A percentile compares a stretch with the other conserved stretches of the same genome.
These are phyloP conservation scores for Microbotryum silenes-acaulis DNA, from an alignment of 1,284 basidiomycete genomes.

Conservation along the genomic window DNA sequence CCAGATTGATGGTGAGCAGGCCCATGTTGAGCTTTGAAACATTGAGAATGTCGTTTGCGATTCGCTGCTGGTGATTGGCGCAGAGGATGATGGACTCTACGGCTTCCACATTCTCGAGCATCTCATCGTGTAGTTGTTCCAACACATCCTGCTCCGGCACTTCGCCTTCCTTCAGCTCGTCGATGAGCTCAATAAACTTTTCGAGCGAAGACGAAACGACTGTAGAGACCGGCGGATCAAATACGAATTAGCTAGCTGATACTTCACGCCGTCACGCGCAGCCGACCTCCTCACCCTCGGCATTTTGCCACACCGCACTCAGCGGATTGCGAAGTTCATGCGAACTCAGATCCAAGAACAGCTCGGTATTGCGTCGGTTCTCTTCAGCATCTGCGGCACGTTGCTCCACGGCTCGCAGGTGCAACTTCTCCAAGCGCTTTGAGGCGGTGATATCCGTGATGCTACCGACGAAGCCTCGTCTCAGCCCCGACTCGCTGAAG, in stretches of 20 bases:
- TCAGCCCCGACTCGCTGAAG: neutral
- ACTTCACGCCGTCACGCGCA: neutral
- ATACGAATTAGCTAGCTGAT: neutral
- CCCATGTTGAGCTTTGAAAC: slow-evolving; percentile 7
- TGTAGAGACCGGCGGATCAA: slow-evolving; percentile 4
- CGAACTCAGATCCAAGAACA: slow-evolving; percentile 6
- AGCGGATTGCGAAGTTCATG: slow-evolving; percentile 14
- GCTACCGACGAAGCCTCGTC: slow-evolving; percentile 4
- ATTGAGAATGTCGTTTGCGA: slow-evolving; percentile 12
- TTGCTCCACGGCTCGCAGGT: slow-evolving; percentile 6
- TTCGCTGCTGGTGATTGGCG: slow-evolving; percentile 4
- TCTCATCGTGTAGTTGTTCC: neutral
- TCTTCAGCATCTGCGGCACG: slow-evolving; percentile 12
- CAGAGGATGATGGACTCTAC: slow-evolving; percentile 12
- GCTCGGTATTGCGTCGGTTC: slow-evolving; percentile 5
- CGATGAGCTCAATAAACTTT: neutral
- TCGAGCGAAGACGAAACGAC: slow-evolving; percentile 5
- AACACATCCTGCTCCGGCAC: neutral
- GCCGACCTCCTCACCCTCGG: neutral
- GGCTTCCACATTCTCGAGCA: slow-evolving; percentile 9
- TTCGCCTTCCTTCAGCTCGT: neutral
- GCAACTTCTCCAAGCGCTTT: slow-evolving; percentile 8
- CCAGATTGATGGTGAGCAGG: neutral
- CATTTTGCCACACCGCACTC: neutral
- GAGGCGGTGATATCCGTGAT: slow-evolving; percentile 5